Evolutionary conservation across 2,329 filamentous ascomycete genomes (phyloP).

Genomic region (Diaporthe sp.): DNA sequence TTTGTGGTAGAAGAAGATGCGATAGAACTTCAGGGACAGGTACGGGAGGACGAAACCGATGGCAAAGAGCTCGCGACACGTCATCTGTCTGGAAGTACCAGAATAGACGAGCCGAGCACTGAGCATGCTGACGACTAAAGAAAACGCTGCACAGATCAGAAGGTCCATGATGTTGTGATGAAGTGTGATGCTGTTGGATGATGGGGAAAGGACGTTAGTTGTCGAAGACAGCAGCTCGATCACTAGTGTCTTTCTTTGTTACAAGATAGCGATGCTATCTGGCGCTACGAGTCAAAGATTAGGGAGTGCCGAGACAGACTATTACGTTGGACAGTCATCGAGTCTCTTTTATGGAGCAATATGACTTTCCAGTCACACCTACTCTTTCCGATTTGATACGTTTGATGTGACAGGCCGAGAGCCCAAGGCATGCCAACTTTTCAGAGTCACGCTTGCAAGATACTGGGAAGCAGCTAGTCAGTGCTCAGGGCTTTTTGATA

Average conservation of each 20-base stretch:
- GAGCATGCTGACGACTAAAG: neutral
- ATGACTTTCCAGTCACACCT: neutral
- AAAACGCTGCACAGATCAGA: neutral
- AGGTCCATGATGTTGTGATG: neutral
- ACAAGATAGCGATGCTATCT: neutral
- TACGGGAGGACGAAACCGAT: neutral
- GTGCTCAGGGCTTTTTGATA: neutral
- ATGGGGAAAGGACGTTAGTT: neutral
- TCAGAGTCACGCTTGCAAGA: neutral
- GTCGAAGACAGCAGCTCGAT: neutral
- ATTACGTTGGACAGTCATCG: neutral
- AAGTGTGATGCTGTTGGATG: neutral
- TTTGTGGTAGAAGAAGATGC: neutral
- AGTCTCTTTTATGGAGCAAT: neutral
- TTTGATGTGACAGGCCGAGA: neutral
- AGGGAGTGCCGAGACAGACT: neutral
- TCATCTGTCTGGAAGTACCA: neutral
- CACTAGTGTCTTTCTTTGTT: neutral
- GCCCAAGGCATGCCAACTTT: neutral
- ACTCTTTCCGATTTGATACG: neutral
- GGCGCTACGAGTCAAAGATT: neutral
- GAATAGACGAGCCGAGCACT: neutral
- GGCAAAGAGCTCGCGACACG: neutral
- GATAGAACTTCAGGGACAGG: neutral
- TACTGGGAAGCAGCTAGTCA: neutral